These are phyloP conservation scores for Phylloboletellus chloephorus DNA, from an alignment of 1,284 basidiomycete species.

Conservation along the genomic window DNA sequence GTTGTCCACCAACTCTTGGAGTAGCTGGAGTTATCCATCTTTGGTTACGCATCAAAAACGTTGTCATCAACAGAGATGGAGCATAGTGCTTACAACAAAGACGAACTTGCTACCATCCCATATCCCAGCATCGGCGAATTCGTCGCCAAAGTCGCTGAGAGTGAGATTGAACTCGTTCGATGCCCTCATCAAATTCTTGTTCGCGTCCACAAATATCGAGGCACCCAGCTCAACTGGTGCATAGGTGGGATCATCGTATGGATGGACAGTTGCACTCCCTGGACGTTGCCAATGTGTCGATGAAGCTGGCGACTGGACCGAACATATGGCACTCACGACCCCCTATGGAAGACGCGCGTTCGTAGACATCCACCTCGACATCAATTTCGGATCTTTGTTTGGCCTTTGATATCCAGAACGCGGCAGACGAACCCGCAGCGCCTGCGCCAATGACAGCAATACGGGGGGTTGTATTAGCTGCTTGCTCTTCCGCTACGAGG, in stretches of 20 bases:
- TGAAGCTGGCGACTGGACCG: conserved; percentile 1
- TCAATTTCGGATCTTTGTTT: conserved; percentile 61
- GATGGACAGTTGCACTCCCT: conserved; percentile 77
- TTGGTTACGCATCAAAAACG: conserved; percentile 6
- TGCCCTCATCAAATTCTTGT: conserved; percentile 81
- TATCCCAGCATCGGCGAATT: conserved; percentile 54
- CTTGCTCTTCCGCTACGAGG: conserved; percentile 20
- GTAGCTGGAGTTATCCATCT: conserved; percentile 46
- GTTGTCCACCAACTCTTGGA: conserved; percentile 65
- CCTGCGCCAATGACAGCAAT: conserved; percentile 88
- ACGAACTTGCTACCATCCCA: conserved; percentile 83
- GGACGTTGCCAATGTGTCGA: conserved; percentile 9
- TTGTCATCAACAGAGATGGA: conserved; percentile 22
- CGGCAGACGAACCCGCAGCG: conserved; percentile 78
- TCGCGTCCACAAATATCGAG: conserved; percentile 80
- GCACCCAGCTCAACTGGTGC: conserved; percentile 80
- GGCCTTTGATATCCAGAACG: conserved; percentile 81
- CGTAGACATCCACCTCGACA: conserved; percentile 79
- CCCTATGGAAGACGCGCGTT: conserved; percentile 70
- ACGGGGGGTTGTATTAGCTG: conserved; percentile 31
- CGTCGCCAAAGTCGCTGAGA: conserved; percentile 48
- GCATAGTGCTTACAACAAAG: conserved; percentile 46
- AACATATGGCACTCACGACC: conserved; percentile 58
- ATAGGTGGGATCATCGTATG: conserved; percentile 61
- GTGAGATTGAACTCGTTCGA: conserved; percentile 75